A percentile compares a stretch with the other conserved stretches of the same genome.
Evolutionary conservation across 176 grass and related monocot species (phyloP).

Genomic region (Avena sativa): DNA sequence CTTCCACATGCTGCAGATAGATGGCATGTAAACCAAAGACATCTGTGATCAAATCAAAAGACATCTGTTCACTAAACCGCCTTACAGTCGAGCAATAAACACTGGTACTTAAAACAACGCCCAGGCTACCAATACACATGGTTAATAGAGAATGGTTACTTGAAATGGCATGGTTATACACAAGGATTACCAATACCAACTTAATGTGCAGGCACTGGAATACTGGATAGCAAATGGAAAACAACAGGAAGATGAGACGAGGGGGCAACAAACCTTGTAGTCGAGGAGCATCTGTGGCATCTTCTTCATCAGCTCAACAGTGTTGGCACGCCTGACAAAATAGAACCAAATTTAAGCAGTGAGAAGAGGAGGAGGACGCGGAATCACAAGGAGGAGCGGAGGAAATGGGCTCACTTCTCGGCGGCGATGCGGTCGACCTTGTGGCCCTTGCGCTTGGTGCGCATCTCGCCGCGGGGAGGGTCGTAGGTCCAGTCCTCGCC

Average conservation of each 20-base stretch:
- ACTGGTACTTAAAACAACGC: not conserved
- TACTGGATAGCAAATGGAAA: not conserved
- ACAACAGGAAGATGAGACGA: not conserved
- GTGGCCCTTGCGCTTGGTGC: constrained; percentile 64
- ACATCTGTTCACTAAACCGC: not conserved
- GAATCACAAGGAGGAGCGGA: not conserved
- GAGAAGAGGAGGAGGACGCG: not conserved
- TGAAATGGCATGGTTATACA: not conserved
- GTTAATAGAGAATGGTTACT: not conserved
- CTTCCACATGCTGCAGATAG: not conserved
- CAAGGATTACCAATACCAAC: not conserved
- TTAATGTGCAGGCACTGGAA: not conserved
- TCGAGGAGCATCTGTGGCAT: constrained; percentile 80
- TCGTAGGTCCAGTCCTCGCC: constrained; percentile 62
- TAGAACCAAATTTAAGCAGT: not conserved
- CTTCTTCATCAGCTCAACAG: constrained; percentile 70
- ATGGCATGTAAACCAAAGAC: not conserved
- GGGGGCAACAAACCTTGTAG: constrained; percentile 65
- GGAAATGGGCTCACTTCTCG: constrained; percentile 50
- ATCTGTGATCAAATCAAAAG: not conserved
- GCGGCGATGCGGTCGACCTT: constrained; percentile 64
- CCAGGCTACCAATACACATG: not conserved
- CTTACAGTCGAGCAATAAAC: not conserved
- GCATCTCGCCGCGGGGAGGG: constrained; percentile 57
- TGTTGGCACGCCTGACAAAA: constrained; percentile 54